Base-by-base conservation (phyloP, 2,329 filamentous ascomycete genomes). In the Fusarium agapanthi region DNA sequence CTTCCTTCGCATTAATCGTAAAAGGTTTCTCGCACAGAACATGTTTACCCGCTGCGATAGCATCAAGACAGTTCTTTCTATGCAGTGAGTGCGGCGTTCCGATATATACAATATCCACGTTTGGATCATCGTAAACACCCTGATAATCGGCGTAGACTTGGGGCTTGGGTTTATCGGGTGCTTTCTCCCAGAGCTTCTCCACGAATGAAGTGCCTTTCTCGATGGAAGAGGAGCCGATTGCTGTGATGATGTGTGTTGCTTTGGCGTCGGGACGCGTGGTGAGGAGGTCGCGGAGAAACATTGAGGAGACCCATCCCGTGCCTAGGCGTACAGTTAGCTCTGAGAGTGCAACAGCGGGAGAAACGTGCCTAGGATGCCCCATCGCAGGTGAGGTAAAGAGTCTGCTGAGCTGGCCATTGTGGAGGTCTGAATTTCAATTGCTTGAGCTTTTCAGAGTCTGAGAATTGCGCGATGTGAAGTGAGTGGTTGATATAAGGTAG, bases 21-120 rank as follows among this genome's bases (percentile, higher is more conserved):
- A 86, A 85, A 0, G 84, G 76, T 72, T 86, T 86, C 69, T 86
- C 84, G 61, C 84, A 86, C 0, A 86, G 77, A 0, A 86, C 78
- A 47, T 85, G 79, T 70, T 86, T 86, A 0, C 84, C 83, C 2
- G 79, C 79, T 2, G 70, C 76, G 47, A 86, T 85, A 16, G 84
- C 84, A 50, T 83, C 81, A 5, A 86, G 79, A 40, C 81, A 83
- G 59, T 84, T 83, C 43, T 81, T 79, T 58, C 81, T 81, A 75
- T 86, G 84, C 58, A 85, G 81, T 30, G 80, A 79, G 66, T 85
- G 83, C 1, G 84, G 84, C 7, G 82, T 85, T 45, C 83, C 84
- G 35, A 86, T 82, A 75, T 86, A 86, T 22, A 86, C 76, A 24
- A 84, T 80, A 64, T 86, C 84, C 28, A 86, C 83, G 15, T 80